These are phyloP conservation scores for Viola odorata DNA, from an alignment of 345 rosid species.

Conservation along the genomic window DNA sequence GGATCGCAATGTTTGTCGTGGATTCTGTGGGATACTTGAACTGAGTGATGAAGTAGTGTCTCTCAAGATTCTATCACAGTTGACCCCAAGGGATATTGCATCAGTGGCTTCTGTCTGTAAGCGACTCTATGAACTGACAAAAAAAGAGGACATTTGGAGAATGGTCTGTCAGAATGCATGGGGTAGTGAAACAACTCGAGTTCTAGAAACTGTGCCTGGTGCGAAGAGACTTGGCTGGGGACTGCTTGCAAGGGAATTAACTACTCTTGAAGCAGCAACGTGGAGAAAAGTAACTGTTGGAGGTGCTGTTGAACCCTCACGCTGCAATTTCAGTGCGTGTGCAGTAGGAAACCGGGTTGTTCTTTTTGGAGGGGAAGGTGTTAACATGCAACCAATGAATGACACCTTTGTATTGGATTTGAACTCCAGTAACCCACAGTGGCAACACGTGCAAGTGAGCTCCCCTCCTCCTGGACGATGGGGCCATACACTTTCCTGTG, in stretches of 20 bases:
- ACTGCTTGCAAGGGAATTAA: conserved; percentile 71
- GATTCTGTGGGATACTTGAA: conserved; percentile 60
- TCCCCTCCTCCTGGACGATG: conserved; percentile 90
- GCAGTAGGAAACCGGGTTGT: conserved; percentile 86
- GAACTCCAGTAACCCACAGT: conserved; percentile 63
- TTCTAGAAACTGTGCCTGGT: conserved; percentile 72
- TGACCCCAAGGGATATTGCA: conserved; percentile 83
- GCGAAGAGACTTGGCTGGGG: conserved; percentile 88
- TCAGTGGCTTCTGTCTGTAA: conserved; percentile 68
- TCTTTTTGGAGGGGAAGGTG: conserved; percentile 90
- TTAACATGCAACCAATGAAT: conserved; percentile 92
- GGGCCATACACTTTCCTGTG: conserved; percentile 85
- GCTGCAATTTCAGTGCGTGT: conserved; percentile 89
- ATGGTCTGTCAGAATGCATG: conserved; percentile 90
- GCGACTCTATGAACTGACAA: conserved; percentile 58
- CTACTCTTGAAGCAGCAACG: conserved; percentile 83
- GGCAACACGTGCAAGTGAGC: conserved; percentile 83
- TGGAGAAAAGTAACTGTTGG: conserved; percentile 89
- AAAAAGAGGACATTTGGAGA: conserved; percentile 82
- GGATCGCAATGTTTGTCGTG: conserved; percentile 55
- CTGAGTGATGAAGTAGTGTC: conserved; percentile 76
- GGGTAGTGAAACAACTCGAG: conserved; percentile 72
- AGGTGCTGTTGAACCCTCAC: conserved; percentile 82
- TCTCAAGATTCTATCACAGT: conserved; percentile 61
- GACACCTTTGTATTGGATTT: conserved; percentile 85